A percentile compares a stretch with the other conserved stretches of the same genome.
Evolutionary conservation across 441 rosid genomes (phyloP).

Genomic region (Macaranga tanarius): DNA sequence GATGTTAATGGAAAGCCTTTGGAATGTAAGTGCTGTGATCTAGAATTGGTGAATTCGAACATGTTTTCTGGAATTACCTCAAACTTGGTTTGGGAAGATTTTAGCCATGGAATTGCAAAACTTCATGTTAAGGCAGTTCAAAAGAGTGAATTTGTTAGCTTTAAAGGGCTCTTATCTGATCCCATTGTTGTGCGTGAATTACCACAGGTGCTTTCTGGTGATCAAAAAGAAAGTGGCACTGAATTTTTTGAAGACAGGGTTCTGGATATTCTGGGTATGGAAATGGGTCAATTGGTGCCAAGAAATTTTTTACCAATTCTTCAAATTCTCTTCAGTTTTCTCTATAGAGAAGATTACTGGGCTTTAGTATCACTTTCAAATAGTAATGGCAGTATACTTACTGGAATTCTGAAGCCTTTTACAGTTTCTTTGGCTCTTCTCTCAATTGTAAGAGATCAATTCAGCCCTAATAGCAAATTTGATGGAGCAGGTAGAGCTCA

Average conservation of each 20-base stretch:
- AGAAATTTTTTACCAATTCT: slow-evolving; percentile 57
- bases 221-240: slow-evolving; percentile 29
- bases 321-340: slow-evolving; percentile 73
- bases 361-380: slow-evolving; percentile 58
- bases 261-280: slow-evolving; percentile 51
- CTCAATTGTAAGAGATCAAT: slow-evolving; percentile 36
- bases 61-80: slow-evolving; percentile 7
- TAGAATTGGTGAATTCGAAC: slow-evolving; percentile 46
- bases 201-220: slow-evolving; percentile 27
- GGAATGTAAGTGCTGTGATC: slow-evolving; percentile 73
- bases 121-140: slow-evolving; percentile 47
- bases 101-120: slow-evolving; percentile 38
- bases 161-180: slow-evolving; percentile 37
- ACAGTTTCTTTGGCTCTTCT: slow-evolving; percentile 64
- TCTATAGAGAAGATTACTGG: slow-evolving; percentile 60
- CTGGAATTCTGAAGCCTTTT: slow-evolving; percentile 78
- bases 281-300: slow-evolving; percentile 42
- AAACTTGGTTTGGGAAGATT: slow-evolving; percentile 36
- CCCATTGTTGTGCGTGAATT: slow-evolving; percentile 50
- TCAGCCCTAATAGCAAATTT: slow-evolving; percentile 29
- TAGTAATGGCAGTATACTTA: slow-evolving; percentile 36
- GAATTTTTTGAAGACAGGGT: slow-evolving; percentile 61
- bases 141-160: slow-evolving; percentile 36
- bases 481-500: slow-evolving; percentile 27
- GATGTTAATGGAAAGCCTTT: slow-evolving; percentile 69